phyloP scores from a whole-genome alignment of 495 filamentous ascomycete species.

The Apodospora peruviana region DNA sequence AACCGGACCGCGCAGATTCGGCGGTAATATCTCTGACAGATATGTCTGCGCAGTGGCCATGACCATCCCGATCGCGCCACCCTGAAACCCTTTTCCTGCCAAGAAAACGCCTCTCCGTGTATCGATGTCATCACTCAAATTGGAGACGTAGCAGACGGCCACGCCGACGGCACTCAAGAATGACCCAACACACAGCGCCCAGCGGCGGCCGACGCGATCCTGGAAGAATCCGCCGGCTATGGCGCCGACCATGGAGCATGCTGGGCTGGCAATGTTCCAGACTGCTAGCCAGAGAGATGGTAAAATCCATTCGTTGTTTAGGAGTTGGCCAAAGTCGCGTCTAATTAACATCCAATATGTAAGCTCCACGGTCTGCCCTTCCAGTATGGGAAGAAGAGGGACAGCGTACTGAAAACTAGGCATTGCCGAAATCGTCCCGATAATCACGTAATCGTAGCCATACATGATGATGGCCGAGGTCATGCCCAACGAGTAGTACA shows the following conservation, averaged over 20 bases:
- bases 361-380: too few species aligned
- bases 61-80: conserved; percentile 35
- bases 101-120: not conserved
- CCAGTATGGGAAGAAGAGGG: conserved; percentile 30
- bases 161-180: conserved; percentile 36
- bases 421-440: conserved; percentile 41
- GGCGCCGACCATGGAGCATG: conserved; percentile 40
- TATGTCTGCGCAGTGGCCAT: conserved; percentile 41
- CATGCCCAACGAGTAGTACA: not conserved
- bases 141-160: conserved; percentile 9
- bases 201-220: conserved; percentile 36
- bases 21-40: conserved; percentile 40
- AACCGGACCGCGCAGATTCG: conserved; percentile 35
- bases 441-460: conserved; percentile 46
- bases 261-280: conserved; percentile 35
- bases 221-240: conserved; percentile 34
- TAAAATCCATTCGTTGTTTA: conserved; percentile 35
- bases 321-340: conserved; percentile 28
- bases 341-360: too few species aligned
- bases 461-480: conserved; percentile 28
- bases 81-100: conserved; percentile 22
- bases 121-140: not conserved
- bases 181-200: conserved; percentile 27
- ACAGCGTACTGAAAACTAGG: not conserved
- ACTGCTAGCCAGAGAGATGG: conserved; percentile 43